Evolutionary conservation across 768 basidiomycete species (phyloP).

Genomic region (Pisolithus sp.): DNA sequence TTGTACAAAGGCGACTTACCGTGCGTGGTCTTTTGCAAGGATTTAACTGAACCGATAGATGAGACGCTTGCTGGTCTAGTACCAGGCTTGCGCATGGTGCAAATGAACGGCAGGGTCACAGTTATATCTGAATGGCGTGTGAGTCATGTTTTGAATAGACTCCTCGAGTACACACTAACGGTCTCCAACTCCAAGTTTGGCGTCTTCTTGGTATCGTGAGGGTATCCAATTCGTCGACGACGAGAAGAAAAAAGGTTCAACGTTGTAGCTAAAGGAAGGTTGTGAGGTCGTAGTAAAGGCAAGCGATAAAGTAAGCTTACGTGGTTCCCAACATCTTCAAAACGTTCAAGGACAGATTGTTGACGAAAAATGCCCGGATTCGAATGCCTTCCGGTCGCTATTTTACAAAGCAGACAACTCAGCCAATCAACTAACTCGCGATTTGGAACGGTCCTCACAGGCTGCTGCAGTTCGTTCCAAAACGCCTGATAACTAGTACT

Average conservation of each 20-base stretch:
- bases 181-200: constrained; percentile 23
- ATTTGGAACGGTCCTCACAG: constrained; percentile 12
- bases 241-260: constrained; percentile 41
- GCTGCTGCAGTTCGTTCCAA: constrained; percentile 24
- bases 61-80: constrained; percentile 12
- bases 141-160: not conserved
- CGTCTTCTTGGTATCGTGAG: constrained; percentile 35
- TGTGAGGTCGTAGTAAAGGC: not conserved
- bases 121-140: constrained; percentile 34
- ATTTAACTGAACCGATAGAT: not conserved
- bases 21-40: not conserved
- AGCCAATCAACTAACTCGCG: not conserved
- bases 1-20: not conserved
- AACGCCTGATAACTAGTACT: constrained; percentile 6
- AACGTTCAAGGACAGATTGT: constrained; percentile 28
- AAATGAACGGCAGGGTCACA: constrained; percentile 36
- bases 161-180: constrained; percentile 27
- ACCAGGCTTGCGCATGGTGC: constrained; percentile 32
- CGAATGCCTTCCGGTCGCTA: constrained; percentile 22
- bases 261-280: constrained; percentile 27
- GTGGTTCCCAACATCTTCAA: constrained; percentile 33
- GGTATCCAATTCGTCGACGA: constrained; percentile 39
- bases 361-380: constrained; percentile 32
- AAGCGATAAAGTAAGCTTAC: constrained; percentile 13
- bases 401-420: not conserved